These are phyloP conservation scores for Nemania diffusa DNA, from an alignment of 2,329 filamentous ascomycete genomes.

Conservation along the genomic window DNA sequence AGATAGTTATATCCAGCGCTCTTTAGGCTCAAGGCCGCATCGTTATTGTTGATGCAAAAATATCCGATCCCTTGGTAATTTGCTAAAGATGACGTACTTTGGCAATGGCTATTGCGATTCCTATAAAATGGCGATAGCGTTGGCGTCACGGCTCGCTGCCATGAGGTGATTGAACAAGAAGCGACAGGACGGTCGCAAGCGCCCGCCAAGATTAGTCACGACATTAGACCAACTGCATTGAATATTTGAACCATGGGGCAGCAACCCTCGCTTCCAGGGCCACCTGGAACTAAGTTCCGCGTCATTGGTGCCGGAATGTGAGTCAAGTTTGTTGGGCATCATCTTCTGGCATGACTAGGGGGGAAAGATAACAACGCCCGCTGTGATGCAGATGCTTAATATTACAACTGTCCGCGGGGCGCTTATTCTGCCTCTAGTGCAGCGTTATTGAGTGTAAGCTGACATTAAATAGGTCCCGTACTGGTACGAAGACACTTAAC, in stretches of 20 bases:
- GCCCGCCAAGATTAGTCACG: conserved; percentile 29
- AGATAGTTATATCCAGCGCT: conserved; percentile 30
- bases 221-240: conserved; percentile 28
- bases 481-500: conserved; percentile 53
- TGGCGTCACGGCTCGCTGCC: conserved; percentile 24
- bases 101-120: conserved; percentile 1
- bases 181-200: conserved; percentile 12
- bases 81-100: conserved; percentile 25
- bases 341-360: conserved; percentile 6
- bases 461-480: conserved; percentile 48
- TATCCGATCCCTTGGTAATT: conserved; percentile 14
- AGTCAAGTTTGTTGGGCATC: conserved; percentile 33
- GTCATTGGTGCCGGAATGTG: conserved; percentile 53
- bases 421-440: conserved; percentile 13
- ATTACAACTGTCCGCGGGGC: conserved; percentile 3
- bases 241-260: conserved; percentile 47
- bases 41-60: conserved; percentile 23
- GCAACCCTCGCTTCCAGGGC: conserved; percentile 47
- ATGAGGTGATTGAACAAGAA: conserved; percentile 15
- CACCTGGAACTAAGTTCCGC: conserved; percentile 50
- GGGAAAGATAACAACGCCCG: conserved; percentile 10
- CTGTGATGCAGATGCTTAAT: conserved; percentile 19
- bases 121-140: conserved; percentile 31
- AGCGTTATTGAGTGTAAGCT: conserved; percentile 19
- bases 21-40: conserved; percentile 36